Percentiles rank a stretch among this genome's conserved stretches.
phyloP scores from a whole-genome alignment of 495 filamentous ascomycete species.

The Penicillium lividum region DNA sequence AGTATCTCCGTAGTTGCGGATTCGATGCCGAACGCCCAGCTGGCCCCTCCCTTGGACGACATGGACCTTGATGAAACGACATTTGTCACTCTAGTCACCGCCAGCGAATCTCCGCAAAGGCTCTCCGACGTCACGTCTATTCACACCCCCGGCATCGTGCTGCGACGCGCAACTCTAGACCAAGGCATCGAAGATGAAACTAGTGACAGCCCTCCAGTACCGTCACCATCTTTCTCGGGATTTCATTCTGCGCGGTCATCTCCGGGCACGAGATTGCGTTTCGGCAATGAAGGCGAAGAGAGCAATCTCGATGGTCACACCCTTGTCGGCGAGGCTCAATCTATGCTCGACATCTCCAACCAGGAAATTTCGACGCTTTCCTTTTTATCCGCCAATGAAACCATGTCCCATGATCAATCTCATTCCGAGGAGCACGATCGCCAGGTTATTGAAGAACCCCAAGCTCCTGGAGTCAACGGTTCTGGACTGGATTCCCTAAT shows the following conservation, averaged over 20 bases:
- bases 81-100: slow-evolving; percentile 23
- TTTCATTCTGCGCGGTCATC: slow-evolving; percentile 30
- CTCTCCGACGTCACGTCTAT: slow-evolving; percentile 11
- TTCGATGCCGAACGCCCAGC: slow-evolving; percentile 23
- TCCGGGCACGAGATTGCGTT: slow-evolving; percentile 13
- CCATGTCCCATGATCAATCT: slow-evolving; percentile 8
- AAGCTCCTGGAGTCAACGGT: slow-evolving; percentile 4
- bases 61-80: slow-evolving; percentile 33
- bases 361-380: slow-evolving; percentile 23
- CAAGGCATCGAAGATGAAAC: slow-evolving; percentile 15
- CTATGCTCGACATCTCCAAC: slow-evolving; percentile 15
- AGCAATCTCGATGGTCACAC: slow-evolving; percentile 27
- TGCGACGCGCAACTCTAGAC: slow-evolving; percentile 8
- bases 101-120: slow-evolving; percentile 13
- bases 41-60: slow-evolving; percentile 10
- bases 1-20: slow-evolving; percentile 38
- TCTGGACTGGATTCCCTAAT: slow-evolving; percentile 21
- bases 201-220: slow-evolving; percentile 19
- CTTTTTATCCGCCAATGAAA: slow-evolving; percentile 26
- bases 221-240: slow-evolving; percentile 28
- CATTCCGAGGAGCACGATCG: slow-evolving; percentile 17
- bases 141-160: slow-evolving; percentile 14
- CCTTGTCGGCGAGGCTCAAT: slow-evolving; percentile 25
- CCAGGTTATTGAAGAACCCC: slow-evolving; percentile 22
- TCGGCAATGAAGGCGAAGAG: slow-evolving; percentile 7